These are phyloP conservation scores for Rhododendron molle DNA, from an alignment of 148 eudicot species.

Conservation along the genomic window DNA sequence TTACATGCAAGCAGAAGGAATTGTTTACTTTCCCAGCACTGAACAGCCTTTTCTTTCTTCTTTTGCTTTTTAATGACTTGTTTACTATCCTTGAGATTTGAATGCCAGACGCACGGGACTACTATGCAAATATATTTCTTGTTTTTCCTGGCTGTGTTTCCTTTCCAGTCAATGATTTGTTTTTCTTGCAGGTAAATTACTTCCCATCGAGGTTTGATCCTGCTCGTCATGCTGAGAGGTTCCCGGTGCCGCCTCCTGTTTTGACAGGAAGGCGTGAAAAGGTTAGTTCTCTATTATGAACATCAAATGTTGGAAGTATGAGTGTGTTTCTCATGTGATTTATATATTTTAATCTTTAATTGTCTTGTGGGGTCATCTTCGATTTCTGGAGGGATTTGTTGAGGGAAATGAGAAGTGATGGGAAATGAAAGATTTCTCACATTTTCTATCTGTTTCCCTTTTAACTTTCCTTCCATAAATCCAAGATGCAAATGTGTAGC, in stretches of 20 bases:
- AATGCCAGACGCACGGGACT: not conserved
- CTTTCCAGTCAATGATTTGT: not conserved
- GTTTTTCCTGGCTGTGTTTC: not conserved
- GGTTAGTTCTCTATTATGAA: conserved; percentile 35
- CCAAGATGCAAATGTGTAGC: not conserved
- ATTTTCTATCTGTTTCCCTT: not conserved
- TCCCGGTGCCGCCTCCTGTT: conserved; percentile 58
- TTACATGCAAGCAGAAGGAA: not conserved
- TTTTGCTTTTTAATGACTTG: not conserved
- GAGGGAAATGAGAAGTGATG: not conserved
- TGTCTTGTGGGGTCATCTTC: not conserved
- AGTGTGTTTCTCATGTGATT: not conserved
- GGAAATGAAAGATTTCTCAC: not conserved
- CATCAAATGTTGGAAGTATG: not conserved
- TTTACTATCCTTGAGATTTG: not conserved
- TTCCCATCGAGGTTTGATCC: conserved; percentile 96
- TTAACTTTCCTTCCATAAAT: not conserved
- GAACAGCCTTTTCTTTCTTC: not conserved
- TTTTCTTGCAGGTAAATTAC: conserved; percentile 59
- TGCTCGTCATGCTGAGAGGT: conserved; percentile 83
- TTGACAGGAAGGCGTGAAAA: conserved; percentile 72
- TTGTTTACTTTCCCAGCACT: not conserved
- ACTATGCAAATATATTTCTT: not conserved
- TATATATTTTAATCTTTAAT: not conserved
- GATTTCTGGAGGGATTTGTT: not conserved